Conservation (phyloP, 345 rosid species). For the Dimocarpus longan region DNA sequence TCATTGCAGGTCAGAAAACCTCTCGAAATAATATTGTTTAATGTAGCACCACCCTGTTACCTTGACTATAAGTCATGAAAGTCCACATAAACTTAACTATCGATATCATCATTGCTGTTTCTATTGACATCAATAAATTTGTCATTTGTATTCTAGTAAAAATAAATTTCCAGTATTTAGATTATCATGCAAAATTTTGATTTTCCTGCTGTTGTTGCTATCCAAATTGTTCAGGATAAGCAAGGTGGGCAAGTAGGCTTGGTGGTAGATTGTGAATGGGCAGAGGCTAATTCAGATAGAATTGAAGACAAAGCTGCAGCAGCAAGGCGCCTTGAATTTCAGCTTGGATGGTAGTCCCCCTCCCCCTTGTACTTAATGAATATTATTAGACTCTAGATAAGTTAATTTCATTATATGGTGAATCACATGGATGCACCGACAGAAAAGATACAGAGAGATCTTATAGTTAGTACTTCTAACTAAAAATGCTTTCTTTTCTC, state of each 20-base stretch:
- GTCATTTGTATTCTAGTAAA: neutral
- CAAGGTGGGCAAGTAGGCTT: constrained; percentile 88
- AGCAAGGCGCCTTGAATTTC: constrained; percentile 78
- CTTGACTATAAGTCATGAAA: neutral
- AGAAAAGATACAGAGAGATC: neutral
- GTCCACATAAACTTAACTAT: neutral
- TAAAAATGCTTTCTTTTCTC: neutral
- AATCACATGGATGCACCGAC: neutral
- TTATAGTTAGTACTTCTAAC: neutral
- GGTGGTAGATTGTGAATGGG: constrained; percentile 73
- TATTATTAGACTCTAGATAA: neutral
- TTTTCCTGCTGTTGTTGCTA: neutral
- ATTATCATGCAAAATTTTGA: neutral
- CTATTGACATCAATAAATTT: neutral
- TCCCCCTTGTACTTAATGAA: constrained; percentile 2
- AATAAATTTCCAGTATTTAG: neutral
- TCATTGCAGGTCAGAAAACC: neutral
- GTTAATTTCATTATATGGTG: neutral
- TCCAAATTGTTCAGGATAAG: constrained; percentile 44
- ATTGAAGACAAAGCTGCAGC: constrained; percentile 66
- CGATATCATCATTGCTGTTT: neutral
- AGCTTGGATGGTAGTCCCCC: constrained; percentile 72
- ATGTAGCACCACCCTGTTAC: neutral
- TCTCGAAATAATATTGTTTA: constrained; percentile 5
- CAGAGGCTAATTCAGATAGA: constrained; percentile 64